Conservation (phyloP, 441 rosid genomes). For the Biscutella laevigata region DNA sequence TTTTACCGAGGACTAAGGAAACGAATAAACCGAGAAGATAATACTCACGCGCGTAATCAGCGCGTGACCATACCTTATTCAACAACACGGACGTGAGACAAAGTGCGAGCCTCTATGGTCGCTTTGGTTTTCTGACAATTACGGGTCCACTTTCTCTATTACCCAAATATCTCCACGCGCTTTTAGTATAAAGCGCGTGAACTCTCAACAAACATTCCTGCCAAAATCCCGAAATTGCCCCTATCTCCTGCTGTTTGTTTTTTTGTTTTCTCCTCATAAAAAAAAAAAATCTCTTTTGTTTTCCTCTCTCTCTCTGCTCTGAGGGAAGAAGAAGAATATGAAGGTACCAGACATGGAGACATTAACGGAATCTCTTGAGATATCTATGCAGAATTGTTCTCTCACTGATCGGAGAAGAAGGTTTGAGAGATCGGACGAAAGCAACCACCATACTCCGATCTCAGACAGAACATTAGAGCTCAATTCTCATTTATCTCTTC, state of each 20-base stretch:
- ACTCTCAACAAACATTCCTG: not conserved
- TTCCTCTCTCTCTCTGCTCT: conserved; percentile 3
- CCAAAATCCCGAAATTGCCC: conserved; percentile 15
- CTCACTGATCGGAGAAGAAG: conserved; percentile 38
- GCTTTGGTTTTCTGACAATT: conserved; percentile 21
- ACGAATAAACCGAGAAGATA: too few relatives aligned
- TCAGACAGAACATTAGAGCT: conserved; percentile 55
- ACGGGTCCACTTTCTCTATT: conserved; percentile 29
- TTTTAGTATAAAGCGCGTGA: conserved; percentile 10
- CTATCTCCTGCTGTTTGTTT: not conserved
- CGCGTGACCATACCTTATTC: conserved; percentile 15
- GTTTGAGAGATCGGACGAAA: conserved; percentile 19
- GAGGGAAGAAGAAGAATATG: conserved; percentile 27
- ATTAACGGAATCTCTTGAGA: conserved; percentile 46
- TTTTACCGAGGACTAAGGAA: too few relatives aligned
- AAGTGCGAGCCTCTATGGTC: too few relatives aligned
- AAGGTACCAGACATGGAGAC: conserved; percentile 61
- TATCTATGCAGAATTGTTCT: conserved; percentile 71
- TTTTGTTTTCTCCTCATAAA: conserved; percentile 2
- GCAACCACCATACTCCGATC: conserved; percentile 8
- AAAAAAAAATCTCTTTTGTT: conserved; percentile 1
- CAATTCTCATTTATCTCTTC: conserved; percentile 61
- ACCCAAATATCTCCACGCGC: conserved; percentile 18
- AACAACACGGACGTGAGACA: conserved; percentile 26
- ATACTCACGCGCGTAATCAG: not conserved